Percentiles rank a stretch among this genome's conserved stretches.
Conservation (phyloP, 202 grass and related monocot species). For the Digitaria exilis region DNA sequence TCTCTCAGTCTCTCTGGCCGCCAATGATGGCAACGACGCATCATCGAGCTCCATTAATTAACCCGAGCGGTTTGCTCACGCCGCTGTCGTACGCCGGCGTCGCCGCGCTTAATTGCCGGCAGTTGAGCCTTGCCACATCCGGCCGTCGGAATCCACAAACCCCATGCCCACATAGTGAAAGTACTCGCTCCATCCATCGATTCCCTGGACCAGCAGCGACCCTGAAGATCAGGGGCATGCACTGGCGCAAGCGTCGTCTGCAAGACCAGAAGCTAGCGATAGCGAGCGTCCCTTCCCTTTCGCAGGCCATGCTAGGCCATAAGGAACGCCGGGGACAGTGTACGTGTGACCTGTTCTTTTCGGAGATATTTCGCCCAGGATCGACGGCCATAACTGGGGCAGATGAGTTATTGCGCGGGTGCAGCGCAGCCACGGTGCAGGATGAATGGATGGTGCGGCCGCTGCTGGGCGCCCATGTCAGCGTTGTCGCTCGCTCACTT, state of each 20-base stretch:
- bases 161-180: background rate
- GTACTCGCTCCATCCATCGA: background rate
- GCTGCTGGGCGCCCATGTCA: slow-evolving; percentile 4
- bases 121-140: slow-evolving; percentile 26
- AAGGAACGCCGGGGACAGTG: too few relatives aligned
- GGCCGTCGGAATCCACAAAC: background rate
- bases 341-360: background rate
- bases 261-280: too few relatives aligned
- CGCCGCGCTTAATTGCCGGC: slow-evolving; percentile 40
- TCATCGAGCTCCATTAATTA: background rate
- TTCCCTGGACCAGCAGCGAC: background rate
- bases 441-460: too few relatives aligned
- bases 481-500: background rate
- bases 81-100: slow-evolving; percentile 24
- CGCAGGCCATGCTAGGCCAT: slow-evolving; percentile 29
- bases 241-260: too few relatives aligned
- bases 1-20: too few relatives aligned
- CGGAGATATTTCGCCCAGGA: background rate
- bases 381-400: slow-evolving; percentile 7
- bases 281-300: slow-evolving; percentile 1
- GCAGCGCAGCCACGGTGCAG: too few relatives aligned
- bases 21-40: slow-evolving; percentile 20
- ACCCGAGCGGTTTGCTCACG: slow-evolving; percentile 30
- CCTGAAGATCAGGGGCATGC: too few relatives aligned
- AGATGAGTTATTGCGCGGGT: slow-evolving; percentile 5